These are phyloP conservation scores for Scheffersomyces stipitis DNA, from an alignment of 805 yeast genomes.

Conservation along the genomic window DNA sequence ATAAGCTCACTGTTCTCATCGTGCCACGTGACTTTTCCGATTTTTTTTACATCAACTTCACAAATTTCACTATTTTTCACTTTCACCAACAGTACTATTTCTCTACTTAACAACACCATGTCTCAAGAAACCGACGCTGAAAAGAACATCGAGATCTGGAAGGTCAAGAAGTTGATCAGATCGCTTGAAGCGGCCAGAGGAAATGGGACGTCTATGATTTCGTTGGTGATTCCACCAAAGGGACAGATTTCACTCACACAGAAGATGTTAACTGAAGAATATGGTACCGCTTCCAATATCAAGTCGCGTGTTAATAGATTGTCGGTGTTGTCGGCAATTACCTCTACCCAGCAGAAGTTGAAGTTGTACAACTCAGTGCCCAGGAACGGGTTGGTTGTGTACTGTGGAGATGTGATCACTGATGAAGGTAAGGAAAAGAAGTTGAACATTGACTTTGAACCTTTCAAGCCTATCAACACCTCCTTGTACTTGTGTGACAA, in stretches of 20 bases:
- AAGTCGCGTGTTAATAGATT: conserved; percentile 96
- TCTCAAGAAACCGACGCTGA: conserved; percentile 63
- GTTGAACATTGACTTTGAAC: conserved; percentile 95
- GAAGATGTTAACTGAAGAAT: conserved; percentile 95
- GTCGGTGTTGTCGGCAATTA: conserved; percentile 93
- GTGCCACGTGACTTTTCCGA: too few relatives aligned
- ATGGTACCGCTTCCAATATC: conserved; percentile 97
- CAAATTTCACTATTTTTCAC: too few relatives aligned
- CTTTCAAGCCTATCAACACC: conserved; percentile 99
- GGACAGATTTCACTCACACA: conserved; percentile 87
- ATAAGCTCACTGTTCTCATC: too few relatives aligned
- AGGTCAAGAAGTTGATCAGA: conserved; percentile 90
- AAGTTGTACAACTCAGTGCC: conserved; percentile 90
- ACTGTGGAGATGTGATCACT: conserved; percentile 98
- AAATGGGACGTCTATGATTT: conserved; percentile 98
- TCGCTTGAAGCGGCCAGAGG: conserved; percentile 91
- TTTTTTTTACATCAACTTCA: too few relatives aligned
- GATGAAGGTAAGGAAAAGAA: conserved; percentile 98
- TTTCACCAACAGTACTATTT: too few relatives aligned
- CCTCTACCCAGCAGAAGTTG: conserved; percentile 95
- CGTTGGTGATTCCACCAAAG: conserved; percentile 91
- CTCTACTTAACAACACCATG: too few relatives aligned
- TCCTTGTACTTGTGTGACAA: conserved; percentile 92
- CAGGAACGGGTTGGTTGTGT: conserved; percentile 89
- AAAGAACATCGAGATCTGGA: conserved; percentile 98